A percentile compares a stretch with the other conserved stretches of the same genome.
These are phyloP conservation scores for Pichia sp. DNA, from an alignment of 1,139 yeast genomes.

Conservation along the genomic window DNA sequence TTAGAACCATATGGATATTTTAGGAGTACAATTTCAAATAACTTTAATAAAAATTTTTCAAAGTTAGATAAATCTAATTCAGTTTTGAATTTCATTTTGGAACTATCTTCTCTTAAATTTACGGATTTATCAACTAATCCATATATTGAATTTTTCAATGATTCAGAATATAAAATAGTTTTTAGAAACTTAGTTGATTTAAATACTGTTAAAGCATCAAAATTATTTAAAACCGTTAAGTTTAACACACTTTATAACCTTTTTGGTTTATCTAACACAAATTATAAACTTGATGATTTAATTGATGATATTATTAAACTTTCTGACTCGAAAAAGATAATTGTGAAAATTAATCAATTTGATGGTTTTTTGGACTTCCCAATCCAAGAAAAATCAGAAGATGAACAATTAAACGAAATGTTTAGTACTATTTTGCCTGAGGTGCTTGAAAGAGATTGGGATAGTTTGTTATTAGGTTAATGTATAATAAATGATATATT, in stretches of 20 bases:
- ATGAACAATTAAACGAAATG: background rate
- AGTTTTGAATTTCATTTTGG: background rate
- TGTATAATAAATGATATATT: background rate
- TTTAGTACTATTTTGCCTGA: conserved; percentile 4
- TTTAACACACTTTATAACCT: conserved; percentile 1
- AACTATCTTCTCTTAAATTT: background rate
- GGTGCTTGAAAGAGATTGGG: conserved; percentile 9
- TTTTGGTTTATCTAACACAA: background rate
- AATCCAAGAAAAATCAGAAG: background rate
- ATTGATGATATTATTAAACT: conserved; percentile 1
- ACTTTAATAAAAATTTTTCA: background rate
- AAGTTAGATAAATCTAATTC: background rate
- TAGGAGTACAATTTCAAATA: background rate
- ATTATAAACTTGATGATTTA: background rate
- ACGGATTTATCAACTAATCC: background rate
- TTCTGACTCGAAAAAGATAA: conserved; percentile 2
- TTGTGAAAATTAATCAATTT: conserved; percentile 6
- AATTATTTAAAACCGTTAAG: conserved; percentile 1
- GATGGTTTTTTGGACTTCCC: conserved; percentile 6
- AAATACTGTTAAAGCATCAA: conserved; percentile 5
- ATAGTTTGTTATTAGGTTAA: background rate
- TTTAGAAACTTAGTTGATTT: conserved; percentile 3
- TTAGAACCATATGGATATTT: conserved; percentile 10
- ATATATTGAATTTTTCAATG: background rate
- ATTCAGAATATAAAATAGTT: background rate